Evolutionary conservation across 2,329 filamentous ascomycete species (phyloP).

Genomic region (Lasiodiplodia sp.): DNA sequence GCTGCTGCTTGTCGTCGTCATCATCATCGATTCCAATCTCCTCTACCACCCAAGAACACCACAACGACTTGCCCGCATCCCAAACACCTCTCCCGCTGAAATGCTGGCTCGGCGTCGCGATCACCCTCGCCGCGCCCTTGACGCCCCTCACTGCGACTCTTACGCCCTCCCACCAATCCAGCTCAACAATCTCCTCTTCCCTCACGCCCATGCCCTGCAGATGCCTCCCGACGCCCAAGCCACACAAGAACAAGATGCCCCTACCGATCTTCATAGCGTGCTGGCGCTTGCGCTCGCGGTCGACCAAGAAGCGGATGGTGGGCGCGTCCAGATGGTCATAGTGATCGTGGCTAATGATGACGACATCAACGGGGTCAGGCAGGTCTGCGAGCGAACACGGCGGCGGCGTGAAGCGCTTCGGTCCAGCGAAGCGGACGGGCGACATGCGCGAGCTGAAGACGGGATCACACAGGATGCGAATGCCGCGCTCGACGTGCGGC

Average conservation of each 20-base stretch:
- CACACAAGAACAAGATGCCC: conserved; percentile 47
- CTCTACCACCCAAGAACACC: conserved; percentile 57
- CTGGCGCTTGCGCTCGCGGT: conserved; percentile 3
- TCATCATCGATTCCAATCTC: conserved; percentile 31
- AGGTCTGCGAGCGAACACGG: conserved; percentile 59
- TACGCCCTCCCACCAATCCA: conserved; percentile 60
- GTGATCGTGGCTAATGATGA: conserved; percentile 64
- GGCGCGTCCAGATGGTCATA: conserved; percentile 62
- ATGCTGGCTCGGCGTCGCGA: conserved; percentile 59
- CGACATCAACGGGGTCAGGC: conserved; percentile 57
- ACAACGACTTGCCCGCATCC: conserved; percentile 52
- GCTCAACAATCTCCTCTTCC: conserved; percentile 51
- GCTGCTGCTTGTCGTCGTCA: not conserved
- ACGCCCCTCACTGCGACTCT: conserved; percentile 42
- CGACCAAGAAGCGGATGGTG: conserved; percentile 47
- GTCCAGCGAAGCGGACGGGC: conserved; percentile 56
- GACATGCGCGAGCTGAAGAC: conserved; percentile 60
- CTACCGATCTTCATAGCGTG: not conserved
- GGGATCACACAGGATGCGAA: conserved; percentile 60
- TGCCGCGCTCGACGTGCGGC: conserved; percentile 41
- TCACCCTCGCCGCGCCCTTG: conserved; percentile 50
- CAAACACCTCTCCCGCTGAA: conserved; percentile 51
- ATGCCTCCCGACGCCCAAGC: conserved; percentile 49
- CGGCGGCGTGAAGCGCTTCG: conserved; percentile 59
- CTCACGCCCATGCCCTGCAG: conserved; percentile 46